A percentile compares a stretch with the other conserved stretches of the same genome.
Conservation (phyloP, 1,139 yeast species). For the Yamadazyma dendronema region DNA sequence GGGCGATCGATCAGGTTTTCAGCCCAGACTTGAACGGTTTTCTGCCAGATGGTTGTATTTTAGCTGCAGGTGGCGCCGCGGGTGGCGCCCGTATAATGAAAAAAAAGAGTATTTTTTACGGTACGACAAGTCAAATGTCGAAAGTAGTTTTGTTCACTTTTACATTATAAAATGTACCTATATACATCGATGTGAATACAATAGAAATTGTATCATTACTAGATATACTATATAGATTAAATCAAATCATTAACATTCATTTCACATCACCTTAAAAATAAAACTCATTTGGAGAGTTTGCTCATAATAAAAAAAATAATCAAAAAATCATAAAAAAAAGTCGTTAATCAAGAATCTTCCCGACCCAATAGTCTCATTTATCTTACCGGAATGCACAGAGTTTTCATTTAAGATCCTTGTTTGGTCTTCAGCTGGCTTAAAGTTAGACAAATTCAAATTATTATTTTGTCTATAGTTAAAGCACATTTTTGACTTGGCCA, state of each 20-base stretch:
- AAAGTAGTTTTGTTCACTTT: not conserved
- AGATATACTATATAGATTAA: not conserved
- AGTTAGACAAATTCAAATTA: constrained; percentile 41
- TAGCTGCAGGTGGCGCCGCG: not conserved
- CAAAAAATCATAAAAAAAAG: constrained; percentile 38
- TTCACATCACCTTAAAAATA: constrained; percentile 1
- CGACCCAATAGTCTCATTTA: constrained; percentile 55
- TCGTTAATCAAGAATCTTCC: constrained; percentile 50
- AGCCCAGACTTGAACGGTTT: not conserved
- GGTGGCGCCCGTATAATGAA: no score
- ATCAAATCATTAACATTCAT: constrained; percentile 1
- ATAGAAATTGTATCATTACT: constrained; percentile 1
- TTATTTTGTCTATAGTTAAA: constrained; percentile 47
- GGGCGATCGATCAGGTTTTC: not conserved
- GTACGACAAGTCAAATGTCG: no score
- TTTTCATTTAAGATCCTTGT: constrained; percentile 42
- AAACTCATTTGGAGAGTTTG: not conserved
- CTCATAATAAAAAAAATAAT: no score
- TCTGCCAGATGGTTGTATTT: not conserved
- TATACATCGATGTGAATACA: not conserved
- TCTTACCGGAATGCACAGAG: constrained; percentile 48
- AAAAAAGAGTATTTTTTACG: no score
- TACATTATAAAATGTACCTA: not conserved
- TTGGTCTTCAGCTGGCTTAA: constrained; percentile 20
- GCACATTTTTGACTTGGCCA: constrained; percentile 31